A percentile compares a stretch with the other conserved stretches of the same genome.
Evolutionary conservation across 495 filamentous ascomycete genomes (phyloP).

Genomic region (Darksidea phi): DNA sequence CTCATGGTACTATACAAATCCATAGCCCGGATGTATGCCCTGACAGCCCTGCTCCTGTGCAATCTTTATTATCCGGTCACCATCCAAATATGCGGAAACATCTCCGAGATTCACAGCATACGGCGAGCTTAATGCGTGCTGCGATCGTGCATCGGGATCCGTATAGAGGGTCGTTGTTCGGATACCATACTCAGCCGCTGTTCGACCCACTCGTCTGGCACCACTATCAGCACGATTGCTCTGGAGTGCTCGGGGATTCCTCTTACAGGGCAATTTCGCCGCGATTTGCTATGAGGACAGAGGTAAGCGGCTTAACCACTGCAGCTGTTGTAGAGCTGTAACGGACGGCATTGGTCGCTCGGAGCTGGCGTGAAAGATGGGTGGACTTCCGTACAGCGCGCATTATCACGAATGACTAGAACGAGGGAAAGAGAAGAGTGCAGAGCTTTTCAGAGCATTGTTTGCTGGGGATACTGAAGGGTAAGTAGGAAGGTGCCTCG

Average conservation of each 20-base stretch:
- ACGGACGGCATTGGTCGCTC: slow-evolving; percentile 20
- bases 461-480: neutral
- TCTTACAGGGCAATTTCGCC: slow-evolving; percentile 88
- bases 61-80: slow-evolving; percentile 82
- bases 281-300: slow-evolving; percentile 91
- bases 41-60: slow-evolving; percentile 82
- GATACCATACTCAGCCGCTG: slow-evolving; percentile 84
- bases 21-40: slow-evolving; percentile 94
- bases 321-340: slow-evolving; percentile 22
- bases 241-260: neutral
- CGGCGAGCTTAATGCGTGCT: slow-evolving; percentile 84
- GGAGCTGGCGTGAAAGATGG: slow-evolving; percentile 27
- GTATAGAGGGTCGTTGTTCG: slow-evolving; percentile 94
- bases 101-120: slow-evolving; percentile 79
- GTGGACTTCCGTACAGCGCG: slow-evolving; percentile 28
- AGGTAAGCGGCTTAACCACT: slow-evolving; percentile 60
- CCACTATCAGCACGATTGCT: neutral
- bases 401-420: slow-evolving; percentile 15
- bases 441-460: neutral
- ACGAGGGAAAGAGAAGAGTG: neutral
- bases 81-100: slow-evolving; percentile 83
- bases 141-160: slow-evolving; percentile 79
- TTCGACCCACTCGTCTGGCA: slow-evolving; percentile 73
- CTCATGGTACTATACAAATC: slow-evolving; percentile 63
- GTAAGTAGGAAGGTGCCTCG: slow-evolving; percentile 18